These are phyloP conservation scores for Sordariomycetes sp. DNA, from an alignment of 2,329 filamentous ascomycete genomes.

Conservation along the genomic window DNA sequence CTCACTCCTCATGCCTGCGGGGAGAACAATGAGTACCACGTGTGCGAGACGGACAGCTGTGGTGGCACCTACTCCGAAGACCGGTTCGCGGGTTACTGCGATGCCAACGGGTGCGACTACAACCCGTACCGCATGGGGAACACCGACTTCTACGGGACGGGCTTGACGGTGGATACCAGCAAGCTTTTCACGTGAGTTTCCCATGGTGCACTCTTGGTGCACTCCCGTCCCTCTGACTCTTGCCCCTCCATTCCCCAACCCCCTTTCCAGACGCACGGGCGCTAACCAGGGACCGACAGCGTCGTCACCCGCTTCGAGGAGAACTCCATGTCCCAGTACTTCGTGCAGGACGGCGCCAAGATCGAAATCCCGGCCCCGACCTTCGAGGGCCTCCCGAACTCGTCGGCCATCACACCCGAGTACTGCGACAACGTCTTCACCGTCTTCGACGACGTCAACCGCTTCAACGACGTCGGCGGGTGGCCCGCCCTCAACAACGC, in stretches of 20 bases:
- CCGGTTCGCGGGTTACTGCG: slow-evolving; percentile 48
- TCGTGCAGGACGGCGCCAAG: slow-evolving; percentile 46
- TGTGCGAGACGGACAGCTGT: slow-evolving; percentile 20
- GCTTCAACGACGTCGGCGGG: slow-evolving; percentile 45
- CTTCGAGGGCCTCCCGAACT: slow-evolving; percentile 33
- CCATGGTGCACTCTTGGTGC: too few species aligned
- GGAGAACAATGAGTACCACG: slow-evolving; percentile 25
- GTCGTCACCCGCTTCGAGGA: slow-evolving; percentile 6
- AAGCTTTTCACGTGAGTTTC: slow-evolving; percentile 34
- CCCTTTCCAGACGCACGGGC: not conserved
- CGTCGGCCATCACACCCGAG: slow-evolving; percentile 43
- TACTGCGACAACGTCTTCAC: slow-evolving; percentile 48
- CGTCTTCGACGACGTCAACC: slow-evolving; percentile 38
- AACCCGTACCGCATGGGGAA: slow-evolving; percentile 54
- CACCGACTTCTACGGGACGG: slow-evolving; percentile 47
- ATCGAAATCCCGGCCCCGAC: slow-evolving; percentile 30
- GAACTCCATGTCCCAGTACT: slow-evolving; percentile 24
- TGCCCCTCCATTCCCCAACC: not conserved
- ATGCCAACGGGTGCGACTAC: slow-evolving; percentile 56
- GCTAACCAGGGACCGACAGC: not conserved
- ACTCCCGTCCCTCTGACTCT: not conserved
- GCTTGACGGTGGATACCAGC: slow-evolving; percentile 44
- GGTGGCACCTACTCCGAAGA: slow-evolving; percentile 35
- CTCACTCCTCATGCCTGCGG: slow-evolving; percentile 47
- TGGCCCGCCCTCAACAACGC: slow-evolving; percentile 42